Percentiles rank a stretch among this genome's conserved stretches.
phyloP scores from a whole-genome alignment of 2,329 filamentous ascomycete species.

The Aureobasidium subglaciale region DNA sequence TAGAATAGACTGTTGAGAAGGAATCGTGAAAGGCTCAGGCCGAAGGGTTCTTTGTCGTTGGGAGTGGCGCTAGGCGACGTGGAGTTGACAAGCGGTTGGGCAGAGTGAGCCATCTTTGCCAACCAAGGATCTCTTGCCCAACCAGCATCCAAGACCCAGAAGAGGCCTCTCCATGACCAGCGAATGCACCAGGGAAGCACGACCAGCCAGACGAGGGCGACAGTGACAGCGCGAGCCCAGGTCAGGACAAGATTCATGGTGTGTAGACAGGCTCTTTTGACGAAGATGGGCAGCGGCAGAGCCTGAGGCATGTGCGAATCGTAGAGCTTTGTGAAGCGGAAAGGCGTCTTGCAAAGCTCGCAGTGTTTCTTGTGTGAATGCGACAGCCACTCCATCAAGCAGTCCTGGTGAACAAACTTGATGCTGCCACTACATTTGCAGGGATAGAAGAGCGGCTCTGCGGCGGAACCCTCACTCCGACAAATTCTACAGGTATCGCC shows the following conservation, averaged over 20 bases:
- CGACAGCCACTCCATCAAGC: constrained; percentile 96
- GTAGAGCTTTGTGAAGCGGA: constrained; percentile 97
- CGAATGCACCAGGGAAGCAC: constrained; percentile 87
- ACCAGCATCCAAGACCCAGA: constrained; percentile 84
- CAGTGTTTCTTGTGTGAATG: constrained; percentile 99
- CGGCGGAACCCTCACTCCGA: constrained; percentile 71
- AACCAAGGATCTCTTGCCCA: constrained; percentile 44
- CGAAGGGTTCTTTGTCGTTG: background rate
- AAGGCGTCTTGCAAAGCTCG: constrained; percentile 97
- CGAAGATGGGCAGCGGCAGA: constrained; percentile 73
- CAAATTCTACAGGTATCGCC: constrained; percentile 95
- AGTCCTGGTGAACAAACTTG: constrained; percentile 96
- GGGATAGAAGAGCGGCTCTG: constrained; percentile 89
- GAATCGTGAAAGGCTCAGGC: constrained; percentile 6
- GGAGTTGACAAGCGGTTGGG: background rate
- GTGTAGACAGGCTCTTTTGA: constrained; percentile 70
- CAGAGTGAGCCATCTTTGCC: constrained; percentile 17
- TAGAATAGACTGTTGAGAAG: constrained; percentile 2
- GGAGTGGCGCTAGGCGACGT: background rate
- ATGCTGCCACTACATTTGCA: constrained; percentile 99
- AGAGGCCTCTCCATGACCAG: constrained; percentile 84
- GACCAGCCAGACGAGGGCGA: constrained; percentile 79
- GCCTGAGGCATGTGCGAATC: constrained; percentile 84
- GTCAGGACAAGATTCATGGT: constrained; percentile 59
- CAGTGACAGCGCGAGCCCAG: constrained; percentile 71